Evolutionary conservation across 2,329 filamentous ascomycete species (phyloP).

Genomic region (Hypocrella siamensis): DNA sequence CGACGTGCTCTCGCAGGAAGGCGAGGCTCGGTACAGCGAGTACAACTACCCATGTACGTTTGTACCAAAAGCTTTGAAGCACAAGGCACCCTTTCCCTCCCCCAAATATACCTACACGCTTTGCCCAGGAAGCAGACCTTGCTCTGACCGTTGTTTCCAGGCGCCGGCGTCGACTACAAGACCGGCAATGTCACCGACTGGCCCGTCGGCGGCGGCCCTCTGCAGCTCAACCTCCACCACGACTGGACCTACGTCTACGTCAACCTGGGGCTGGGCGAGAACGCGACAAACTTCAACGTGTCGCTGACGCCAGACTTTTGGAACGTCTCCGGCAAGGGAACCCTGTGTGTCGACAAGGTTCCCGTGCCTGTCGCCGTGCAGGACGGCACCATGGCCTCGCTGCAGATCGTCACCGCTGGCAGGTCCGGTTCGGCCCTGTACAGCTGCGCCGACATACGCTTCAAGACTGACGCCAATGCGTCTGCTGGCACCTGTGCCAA

Average conservation of each 20-base stretch:
- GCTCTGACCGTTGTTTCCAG: too few relatives aligned
- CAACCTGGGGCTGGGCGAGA: slow-evolving; percentile 34
- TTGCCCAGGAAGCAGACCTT: too few relatives aligned
- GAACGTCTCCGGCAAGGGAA: slow-evolving; percentile 43
- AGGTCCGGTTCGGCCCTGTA: slow-evolving; percentile 46
- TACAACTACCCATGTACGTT: slow-evolving; percentile 34
- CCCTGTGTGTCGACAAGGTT: slow-evolving; percentile 50
- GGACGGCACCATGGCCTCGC: slow-evolving; percentile 47
- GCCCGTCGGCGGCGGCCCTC: slow-evolving; percentile 32
- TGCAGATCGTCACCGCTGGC: slow-evolving; percentile 55
- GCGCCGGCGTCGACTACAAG: slow-evolving; percentile 29
- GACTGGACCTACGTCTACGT: slow-evolving; percentile 35
- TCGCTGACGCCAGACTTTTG: slow-evolving; percentile 44
- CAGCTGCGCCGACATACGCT: slow-evolving; percentile 61
- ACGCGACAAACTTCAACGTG: slow-evolving; percentile 51
- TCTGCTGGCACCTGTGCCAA: slow-evolving; percentile 20
- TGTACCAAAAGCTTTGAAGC: too few relatives aligned
- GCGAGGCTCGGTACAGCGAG: slow-evolving; percentile 26
- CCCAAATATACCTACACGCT: too few relatives aligned
- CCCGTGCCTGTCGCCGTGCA: slow-evolving; percentile 35
- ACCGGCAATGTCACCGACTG: slow-evolving; percentile 33
- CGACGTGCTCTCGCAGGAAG: slow-evolving; percentile 24
- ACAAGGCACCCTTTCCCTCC: background rate
- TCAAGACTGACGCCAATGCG: slow-evolving; percentile 36
- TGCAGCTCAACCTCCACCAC: slow-evolving; percentile 34